Percentiles rank a stretch among this genome's conserved stretches.
phyloP scores from a whole-genome alignment of 495 filamentous ascomycete species.

The Haplographium delicatum region DNA sequence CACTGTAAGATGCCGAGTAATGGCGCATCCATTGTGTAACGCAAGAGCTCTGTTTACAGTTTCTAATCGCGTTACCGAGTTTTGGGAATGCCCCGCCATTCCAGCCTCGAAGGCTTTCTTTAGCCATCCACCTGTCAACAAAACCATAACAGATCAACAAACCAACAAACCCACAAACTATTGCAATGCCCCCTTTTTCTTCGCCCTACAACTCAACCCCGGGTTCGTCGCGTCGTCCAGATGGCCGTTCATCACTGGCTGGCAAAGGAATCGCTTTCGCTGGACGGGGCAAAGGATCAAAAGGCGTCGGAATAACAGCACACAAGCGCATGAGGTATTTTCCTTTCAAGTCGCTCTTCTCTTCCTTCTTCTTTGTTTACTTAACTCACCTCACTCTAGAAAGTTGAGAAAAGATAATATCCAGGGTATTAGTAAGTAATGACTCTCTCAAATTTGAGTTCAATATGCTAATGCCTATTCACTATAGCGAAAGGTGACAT shows the following conservation, averaged over 20 bases:
- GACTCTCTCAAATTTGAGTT: background rate
- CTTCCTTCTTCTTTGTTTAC: background rate
- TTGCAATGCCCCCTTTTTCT: too few species aligned
- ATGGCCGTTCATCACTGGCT: background rate
- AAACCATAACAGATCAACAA: too few species aligned
- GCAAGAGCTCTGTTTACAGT: too few species aligned
- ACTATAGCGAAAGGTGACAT: slow-evolving; percentile 57
- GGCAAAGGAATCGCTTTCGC: background rate
- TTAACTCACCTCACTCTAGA: slow-evolving; percentile 29
- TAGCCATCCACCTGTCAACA: too few species aligned
- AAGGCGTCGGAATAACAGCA: background rate
- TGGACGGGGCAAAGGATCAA: background rate
- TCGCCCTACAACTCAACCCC: too few species aligned
- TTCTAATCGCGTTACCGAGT: too few species aligned
- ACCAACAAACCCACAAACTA: too few species aligned
- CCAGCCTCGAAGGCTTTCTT: too few species aligned
- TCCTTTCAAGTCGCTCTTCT: background rate
- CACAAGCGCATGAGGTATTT: background rate
- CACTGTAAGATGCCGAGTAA: too few species aligned
- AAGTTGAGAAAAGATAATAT: slow-evolving; percentile 60
- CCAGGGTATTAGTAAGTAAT: slow-evolving; percentile 56
- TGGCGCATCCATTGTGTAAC: too few species aligned
- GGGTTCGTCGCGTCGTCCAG: too few species aligned
- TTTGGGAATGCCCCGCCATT: too few species aligned
- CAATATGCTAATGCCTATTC: background rate